Evolutionary conservation across 495 filamentous ascomycete genomes (phyloP), one percentile per base, ranked within the genome.

Genomic region (Pseudoneurospora amorphoporcata): DNA sequence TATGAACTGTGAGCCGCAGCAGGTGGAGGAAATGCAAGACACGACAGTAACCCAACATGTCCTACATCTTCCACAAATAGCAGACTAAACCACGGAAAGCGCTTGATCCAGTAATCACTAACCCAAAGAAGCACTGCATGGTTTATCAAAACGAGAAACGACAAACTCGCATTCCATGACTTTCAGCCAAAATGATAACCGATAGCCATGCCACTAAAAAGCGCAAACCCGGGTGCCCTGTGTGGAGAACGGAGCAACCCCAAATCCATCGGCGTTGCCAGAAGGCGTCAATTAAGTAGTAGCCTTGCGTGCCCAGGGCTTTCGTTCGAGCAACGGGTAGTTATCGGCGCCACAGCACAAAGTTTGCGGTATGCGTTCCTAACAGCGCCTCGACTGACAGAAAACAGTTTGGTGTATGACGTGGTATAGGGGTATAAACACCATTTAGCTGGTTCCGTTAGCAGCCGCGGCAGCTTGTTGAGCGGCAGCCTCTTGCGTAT

Each of bases 401-500:
- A 65, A 65, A 65, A 65, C 29, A 65, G 53, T 16, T 65, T 65
- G 53, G 53, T 65, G 53, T 65, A 65, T 65, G 53, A 65, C 29
- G 53, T 65, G 53, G 53, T 65, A 65, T 65, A 65, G 29, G 53
- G 53, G 53, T 65, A 65, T 65, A 65, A 42, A 39, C 32, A n/a
- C 37, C 58, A 12, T 43, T 70, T 81, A 83, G 73, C 79, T 80
- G 6, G 80, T 53, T 39, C 75, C 77, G 68, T 77, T 77, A 45
- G 72, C 69, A 4, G 74, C 74, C 7, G 77, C 58, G n/a, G 72
- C 69, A 14, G 76, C 74, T 39, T 78, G 78, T 65, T 75, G 70
- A 69, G 79, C 79, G 41, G 84, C 81, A 68, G 81, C 79, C 47
- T 81, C 83, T 68, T 84, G 79, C 7, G 77, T 77, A 38, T 96